Evolutionary conservation across 495 filamentous ascomycete species (phyloP), one percentile per base, ranked within the genome.

Genomic region (Choiromyces venosus): DNA sequence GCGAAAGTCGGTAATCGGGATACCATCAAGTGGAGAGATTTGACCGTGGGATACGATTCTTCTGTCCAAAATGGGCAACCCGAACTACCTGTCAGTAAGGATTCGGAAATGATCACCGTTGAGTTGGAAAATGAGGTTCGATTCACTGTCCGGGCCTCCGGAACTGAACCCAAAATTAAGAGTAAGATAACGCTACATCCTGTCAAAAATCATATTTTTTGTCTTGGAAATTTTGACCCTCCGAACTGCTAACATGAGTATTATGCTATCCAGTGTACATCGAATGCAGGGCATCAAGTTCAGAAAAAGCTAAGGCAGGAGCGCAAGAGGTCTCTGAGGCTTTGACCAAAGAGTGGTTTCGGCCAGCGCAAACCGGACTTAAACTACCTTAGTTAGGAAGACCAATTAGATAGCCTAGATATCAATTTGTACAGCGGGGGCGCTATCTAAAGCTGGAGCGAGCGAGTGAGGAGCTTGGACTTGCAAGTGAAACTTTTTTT

Each of bases 101-200:
- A 81, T 25, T 87, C 86, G 61, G 88, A 92, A 77, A 92, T 92
- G 90, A 85, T 92, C 71, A 92, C 90, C n/a, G 85, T 88, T 71
- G 89, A 89, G 84, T 78, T 92, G 37, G 83, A 86, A 65, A 81
- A 77, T n/a, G 40, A 56, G n/a, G 85, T 90, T 2, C 85, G 87
- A 61, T 90, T 91, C 79, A 92, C 90, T 2, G 84, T 90, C 38
- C 83, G 90, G 77, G 88, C 87, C 7, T 91, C 89, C 1, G 90
- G 90, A 7, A 92, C 90, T 2, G 90, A 92, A 81, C 90, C 90
- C 1, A 89, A 89, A 79, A 88, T 89, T 52, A 89, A 89, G 78
- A 82, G 87, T 88, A 82, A 78, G 84, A 78, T 68, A 39, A 44
- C 68, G 21, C 36, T 21, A 35, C 56, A 37, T 4, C n/a, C 25